Evolutionary conservation across 305 asterid species (phyloP).

Genomic region (Fraxinus xanthoxyloides): DNA sequence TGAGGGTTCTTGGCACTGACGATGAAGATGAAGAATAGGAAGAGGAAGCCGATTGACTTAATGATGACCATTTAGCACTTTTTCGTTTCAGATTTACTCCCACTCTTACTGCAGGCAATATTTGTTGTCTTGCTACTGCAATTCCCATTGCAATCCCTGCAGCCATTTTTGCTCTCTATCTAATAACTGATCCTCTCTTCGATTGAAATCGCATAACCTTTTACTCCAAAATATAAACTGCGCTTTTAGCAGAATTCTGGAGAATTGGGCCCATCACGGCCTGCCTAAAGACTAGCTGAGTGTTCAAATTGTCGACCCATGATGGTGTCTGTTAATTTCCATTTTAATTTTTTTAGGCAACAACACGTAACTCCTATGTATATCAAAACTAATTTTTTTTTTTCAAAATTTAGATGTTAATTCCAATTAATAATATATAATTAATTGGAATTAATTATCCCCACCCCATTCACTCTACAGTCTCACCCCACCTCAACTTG

Average conservation of each 20-base stretch:
- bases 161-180: conserved; percentile 36
- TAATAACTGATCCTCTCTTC: neutral
- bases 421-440: too few species aligned
- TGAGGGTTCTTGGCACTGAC: conserved; percentile 41
- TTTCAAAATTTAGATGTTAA: too few species aligned
- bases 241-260: conserved; percentile 1
- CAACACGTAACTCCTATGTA: too few species aligned
- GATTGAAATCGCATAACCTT: neutral
- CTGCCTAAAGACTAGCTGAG: neutral
- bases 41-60: conserved; percentile 31
- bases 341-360: too few species aligned
- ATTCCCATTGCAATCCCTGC: conserved; percentile 41
- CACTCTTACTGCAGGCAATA: conserved; percentile 23
- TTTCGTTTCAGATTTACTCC: conserved; percentile 12
- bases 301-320: neutral
- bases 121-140: conserved; percentile 34
- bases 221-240: neutral
- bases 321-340: too few species aligned
- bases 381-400: too few species aligned
- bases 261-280: neutral
- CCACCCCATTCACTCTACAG: too few species aligned
- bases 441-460: too few species aligned
- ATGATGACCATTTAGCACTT: conserved; percentile 15
- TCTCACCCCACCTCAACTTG: too few species aligned
- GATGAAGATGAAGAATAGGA: conserved; percentile 32